Evolutionary conservation across 2,329 filamentous ascomycete species (phyloP), one percentile per base, ranked within the genome.

Genomic region (Rosellinia necatrix): DNA sequence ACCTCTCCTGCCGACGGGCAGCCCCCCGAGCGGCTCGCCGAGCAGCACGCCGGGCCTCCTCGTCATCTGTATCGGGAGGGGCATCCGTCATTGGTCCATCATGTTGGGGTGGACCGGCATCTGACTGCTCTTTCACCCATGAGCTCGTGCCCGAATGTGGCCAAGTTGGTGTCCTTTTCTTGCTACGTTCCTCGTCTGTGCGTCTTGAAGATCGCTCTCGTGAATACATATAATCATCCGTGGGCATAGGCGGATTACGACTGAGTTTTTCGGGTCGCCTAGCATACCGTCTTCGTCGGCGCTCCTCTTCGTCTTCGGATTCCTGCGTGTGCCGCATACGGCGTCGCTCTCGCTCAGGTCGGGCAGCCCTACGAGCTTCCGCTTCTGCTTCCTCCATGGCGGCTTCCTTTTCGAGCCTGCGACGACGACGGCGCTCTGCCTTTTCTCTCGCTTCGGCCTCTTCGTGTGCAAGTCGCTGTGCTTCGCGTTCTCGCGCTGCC

Each of bases 101-200:
- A 0, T 78, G 76, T 1, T 81, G 82, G 2, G 84, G 83, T 2
- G 83, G 82, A 1, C 82, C 82, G 3, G 83, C 83, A 62, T 86
- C 84, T 2, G 80, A 82, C 63, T 85, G 80, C 10, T 87, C 83
- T 69, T 86, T 86, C 4, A 87, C 84, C 85, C 85, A 87, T 0
- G 83, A 86, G 7, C 81, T 83, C 0, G 84, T 87, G 22, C 84
- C 84, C 6, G 81, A 85, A 66, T 86, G 81, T 15, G 84, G 84
- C 84, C 84, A 87, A 8, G 74, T 75, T 7, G 76, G 72, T 21
- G 57, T 42, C 29, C 56, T 68, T 57, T 51, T 67, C 60, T 54
- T 66, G 34, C 50, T 38, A 19, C 60, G 68, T 49, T 71, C 75
- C 25, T 67, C 73, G 41, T 75, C 76, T 51, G 60, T 62, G 53